Evolutionary conservation across 164 flowering plant genomes (phyloP), one percentile per base, ranked within the genome.

Genomic region (Malania oleifera): DNA sequence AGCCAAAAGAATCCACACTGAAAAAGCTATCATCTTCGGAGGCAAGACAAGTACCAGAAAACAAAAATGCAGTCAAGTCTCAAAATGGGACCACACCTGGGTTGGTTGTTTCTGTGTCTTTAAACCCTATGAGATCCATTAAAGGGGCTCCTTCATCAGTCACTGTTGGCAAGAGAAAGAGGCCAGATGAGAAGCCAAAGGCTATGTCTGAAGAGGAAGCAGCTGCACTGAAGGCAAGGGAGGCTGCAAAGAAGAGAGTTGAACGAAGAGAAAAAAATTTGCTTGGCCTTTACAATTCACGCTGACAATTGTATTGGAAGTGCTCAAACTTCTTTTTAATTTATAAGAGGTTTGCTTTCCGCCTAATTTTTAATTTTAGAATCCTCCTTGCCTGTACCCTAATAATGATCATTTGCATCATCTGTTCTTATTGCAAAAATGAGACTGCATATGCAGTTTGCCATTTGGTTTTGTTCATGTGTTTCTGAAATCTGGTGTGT

Each of bases 161-260:
- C 31, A 61, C 86, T 52, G 80, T 85, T 51, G 74, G 65, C 52
- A 90, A 90, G 80, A 82, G 95, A 58, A 93, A 80, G 73, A 78
- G 89, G 69, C 69, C 41, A 57, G 82, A 78, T 57, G 83, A 69
- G 50, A 93, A 86, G 68, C 82, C 85, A 1, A 89, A 90, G 75
- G 76, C 58, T 45, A 41, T 90, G 44, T 80, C 98, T 28, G 71
- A 70, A 64, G 96, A 87, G 77, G 98, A 93, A 75, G 79, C 72
- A 45, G 95, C 88, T 49, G 97, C 99, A n/a, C 86, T 84, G 18
- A 90, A 86, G 73, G 92, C 97, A 22, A 84, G 97, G 70, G 96
- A 86, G 56, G 95, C 95, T 59, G 98, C 98, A 60, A 87, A 71
- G 75, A 93, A 82, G 70, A 78, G 97, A 73, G 77, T 90, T 67